Evolutionary conservation across 805 yeast genomes (phyloP).

Genomic region (Wickerhamomyces kurtzmanii): DNA sequence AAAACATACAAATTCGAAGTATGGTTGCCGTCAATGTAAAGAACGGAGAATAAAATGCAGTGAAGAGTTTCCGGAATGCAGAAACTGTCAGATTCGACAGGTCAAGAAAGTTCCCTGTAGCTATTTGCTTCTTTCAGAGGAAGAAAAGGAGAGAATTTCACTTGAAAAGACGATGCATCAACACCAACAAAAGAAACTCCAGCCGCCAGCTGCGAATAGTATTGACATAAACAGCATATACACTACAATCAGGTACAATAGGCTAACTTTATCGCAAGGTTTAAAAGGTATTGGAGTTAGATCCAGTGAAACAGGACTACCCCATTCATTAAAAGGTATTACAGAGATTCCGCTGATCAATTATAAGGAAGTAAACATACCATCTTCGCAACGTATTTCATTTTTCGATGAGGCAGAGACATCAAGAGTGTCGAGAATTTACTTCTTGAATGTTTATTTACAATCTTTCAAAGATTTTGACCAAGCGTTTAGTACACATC

Average conservation of each 20-base stretch:
- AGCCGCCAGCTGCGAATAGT: neutral
- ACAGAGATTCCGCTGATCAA: neutral
- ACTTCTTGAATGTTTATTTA: conserved; percentile 5
- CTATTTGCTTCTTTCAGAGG: conserved; percentile 12
- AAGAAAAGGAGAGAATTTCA: conserved; percentile 9
- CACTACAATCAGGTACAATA: too few species aligned
- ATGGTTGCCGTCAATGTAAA: conserved; percentile 43
- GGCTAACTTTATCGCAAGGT: neutral
- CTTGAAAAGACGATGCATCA: conserved; percentile 5
- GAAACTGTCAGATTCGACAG: conserved; percentile 26
- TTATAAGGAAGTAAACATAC: neutral
- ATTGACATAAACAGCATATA: too few species aligned
- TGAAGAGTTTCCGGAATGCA: conserved; percentile 37
- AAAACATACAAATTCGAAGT: conserved; percentile 20
- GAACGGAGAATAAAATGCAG: conserved; percentile 42
- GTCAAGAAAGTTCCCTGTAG: conserved; percentile 17
- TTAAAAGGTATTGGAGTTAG: conserved; percentile 3
- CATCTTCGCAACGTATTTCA: conserved; percentile 5
- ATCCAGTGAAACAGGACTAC: neutral
- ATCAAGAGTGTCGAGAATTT: conserved; percentile 4
- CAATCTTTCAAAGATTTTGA: conserved; percentile 4
- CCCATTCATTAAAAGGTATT: neutral
- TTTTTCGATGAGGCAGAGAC: conserved; percentile 7
- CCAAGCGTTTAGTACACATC: conserved; percentile 4
- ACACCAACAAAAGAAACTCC: neutral